phyloP scores from a whole-genome alignment of 805 yeast genomes.

The Maudiozyma bulderi region DNA sequence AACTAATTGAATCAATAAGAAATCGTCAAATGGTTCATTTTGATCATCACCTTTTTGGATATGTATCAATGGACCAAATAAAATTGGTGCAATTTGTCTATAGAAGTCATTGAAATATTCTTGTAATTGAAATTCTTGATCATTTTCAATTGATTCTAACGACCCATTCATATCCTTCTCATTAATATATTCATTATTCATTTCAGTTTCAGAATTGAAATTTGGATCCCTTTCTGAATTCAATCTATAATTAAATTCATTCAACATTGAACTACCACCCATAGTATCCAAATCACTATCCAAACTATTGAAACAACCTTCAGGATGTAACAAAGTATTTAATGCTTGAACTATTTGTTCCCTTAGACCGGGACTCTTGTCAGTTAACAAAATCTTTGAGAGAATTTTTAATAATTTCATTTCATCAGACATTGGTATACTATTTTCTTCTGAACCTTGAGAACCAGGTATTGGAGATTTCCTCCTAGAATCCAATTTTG shows the following conservation, averaged over 20 bases:
- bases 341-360: constrained; percentile 81
- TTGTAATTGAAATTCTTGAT: constrained; percentile 15
- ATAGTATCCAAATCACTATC: constrained; percentile 6
- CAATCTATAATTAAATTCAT: constrained; percentile 4
- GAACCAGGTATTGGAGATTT: not conserved
- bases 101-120: constrained; percentile 48
- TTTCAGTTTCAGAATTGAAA: not conserved
- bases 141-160: constrained; percentile 6
- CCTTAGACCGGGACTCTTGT: constrained; percentile 59
- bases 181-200: not conserved
- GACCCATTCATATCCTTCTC: constrained; percentile 10
- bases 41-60: not conserved
- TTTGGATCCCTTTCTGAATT: not conserved
- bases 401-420: constrained; percentile 49
- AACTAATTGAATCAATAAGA: constrained; percentile 48
- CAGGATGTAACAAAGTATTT: constrained; percentile 59
- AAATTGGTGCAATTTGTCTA: constrained; percentile 45
- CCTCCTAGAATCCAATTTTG: not conserved
- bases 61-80: constrained; percentile 41
- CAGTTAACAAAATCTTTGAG: constrained; percentile 51
- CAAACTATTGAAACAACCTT: constrained; percentile 21
- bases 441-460: constrained; percentile 1
- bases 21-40: constrained; percentile 28
- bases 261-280: not conserved
- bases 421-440: constrained; percentile 31